Evolutionary conservation across 2,329 filamentous ascomycete species (phyloP).

Genomic region (Microdochium trichocladiopsis): DNA sequence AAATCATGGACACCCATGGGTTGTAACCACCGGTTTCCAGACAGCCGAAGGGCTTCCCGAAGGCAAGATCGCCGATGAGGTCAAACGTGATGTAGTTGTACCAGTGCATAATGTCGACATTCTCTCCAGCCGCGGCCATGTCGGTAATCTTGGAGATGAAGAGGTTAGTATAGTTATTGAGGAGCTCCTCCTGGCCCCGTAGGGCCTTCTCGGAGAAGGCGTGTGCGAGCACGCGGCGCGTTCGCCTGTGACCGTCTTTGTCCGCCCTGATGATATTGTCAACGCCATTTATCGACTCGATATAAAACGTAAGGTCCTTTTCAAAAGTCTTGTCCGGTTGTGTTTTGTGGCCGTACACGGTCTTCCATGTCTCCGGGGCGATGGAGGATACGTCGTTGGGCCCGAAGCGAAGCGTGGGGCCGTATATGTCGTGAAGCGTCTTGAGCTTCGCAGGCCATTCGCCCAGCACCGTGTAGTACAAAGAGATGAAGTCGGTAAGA

Average conservation of each 20-base stretch:
- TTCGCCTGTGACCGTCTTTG: background rate
- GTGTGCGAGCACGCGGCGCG: background rate
- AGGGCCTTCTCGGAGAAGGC: background rate
- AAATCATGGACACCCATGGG: constrained; percentile 25
- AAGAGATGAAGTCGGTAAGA: background rate
- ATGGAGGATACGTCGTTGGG: constrained; percentile 4
- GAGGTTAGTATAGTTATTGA: constrained; percentile 24
- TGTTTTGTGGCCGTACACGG: constrained; percentile 24
- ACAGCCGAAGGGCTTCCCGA: constrained; percentile 33
- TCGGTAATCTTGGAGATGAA: constrained; percentile 25
- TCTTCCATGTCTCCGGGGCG: constrained; percentile 18
- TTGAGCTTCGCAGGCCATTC: background rate
- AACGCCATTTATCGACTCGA: background rate
- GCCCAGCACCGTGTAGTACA: background rate
- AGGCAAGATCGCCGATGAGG: constrained; percentile 37
- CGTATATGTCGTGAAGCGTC: too few relatives aligned
- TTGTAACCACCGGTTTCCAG: constrained; percentile 23
- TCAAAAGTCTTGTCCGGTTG: background rate
- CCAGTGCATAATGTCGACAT: constrained; percentile 28
- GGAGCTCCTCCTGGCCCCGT: background rate
- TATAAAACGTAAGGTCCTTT: background rate
- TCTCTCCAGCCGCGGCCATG: background rate
- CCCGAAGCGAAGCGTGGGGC: background rate
- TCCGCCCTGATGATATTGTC: constrained; percentile 8
- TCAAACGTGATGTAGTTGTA: constrained; percentile 33